A percentile compares a stretch with the other conserved stretches of the same genome.
These are phyloP conservation scores for Gnaphalium uliginosum DNA, from an alignment of 129 eudicot genomes.

Conservation along the genomic window DNA sequence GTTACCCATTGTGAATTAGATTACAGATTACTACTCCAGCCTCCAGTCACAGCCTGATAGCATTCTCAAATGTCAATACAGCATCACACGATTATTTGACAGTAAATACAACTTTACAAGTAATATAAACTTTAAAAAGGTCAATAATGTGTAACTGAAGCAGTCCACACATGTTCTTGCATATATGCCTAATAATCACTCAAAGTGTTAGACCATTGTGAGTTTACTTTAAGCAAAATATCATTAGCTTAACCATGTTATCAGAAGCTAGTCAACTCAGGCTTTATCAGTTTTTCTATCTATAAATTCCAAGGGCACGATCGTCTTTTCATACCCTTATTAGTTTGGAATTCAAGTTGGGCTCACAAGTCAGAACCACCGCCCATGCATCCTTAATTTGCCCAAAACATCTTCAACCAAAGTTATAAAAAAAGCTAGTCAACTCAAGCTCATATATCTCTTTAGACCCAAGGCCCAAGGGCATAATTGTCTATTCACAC, in stretches of 20 bases:
- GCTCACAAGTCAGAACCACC: constrained; percentile 6
- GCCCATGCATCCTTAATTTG: constrained; percentile 11
- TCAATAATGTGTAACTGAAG: not conserved
- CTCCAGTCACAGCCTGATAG: constrained; percentile 39
- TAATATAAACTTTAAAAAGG: constrained; percentile 11
- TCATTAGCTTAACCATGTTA: not conserved
- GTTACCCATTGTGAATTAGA: constrained; percentile 44
- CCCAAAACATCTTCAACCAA: constrained; percentile 15
- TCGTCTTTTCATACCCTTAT: not conserved
- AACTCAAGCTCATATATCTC: not conserved
- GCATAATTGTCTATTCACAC: constrained; percentile 27
- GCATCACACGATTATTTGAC: not conserved
- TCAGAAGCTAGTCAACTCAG: not conserved
- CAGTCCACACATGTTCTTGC: not conserved
- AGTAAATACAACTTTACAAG: constrained; percentile 19
- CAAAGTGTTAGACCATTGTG: not conserved
- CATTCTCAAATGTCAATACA: constrained; percentile 17
- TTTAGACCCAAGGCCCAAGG: constrained; percentile 37
- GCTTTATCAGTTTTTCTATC: not conserved
- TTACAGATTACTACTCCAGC: constrained; percentile 26
- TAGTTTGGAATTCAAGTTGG: constrained; percentile 10
- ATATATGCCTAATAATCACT: not conserved
- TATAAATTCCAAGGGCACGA: not conserved
- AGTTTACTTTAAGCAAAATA: not conserved
- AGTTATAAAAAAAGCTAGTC: not conserved